These are phyloP conservation scores for Amanita pallidorosea DNA, from an alignment of 768 basidiomycete genomes.

Conservation along the genomic window DNA sequence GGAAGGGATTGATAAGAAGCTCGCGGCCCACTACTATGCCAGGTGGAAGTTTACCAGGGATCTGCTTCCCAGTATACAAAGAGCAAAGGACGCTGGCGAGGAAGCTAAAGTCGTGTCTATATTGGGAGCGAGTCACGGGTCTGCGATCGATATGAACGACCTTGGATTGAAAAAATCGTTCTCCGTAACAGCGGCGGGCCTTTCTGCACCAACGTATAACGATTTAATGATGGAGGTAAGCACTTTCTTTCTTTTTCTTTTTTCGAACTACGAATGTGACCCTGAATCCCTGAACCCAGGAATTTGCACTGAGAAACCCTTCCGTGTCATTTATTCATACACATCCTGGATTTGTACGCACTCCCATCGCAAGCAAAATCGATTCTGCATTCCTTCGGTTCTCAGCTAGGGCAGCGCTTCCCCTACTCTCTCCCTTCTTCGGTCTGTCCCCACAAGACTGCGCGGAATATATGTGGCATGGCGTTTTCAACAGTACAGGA, in stretches of 20 bases:
- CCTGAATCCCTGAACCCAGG: constrained; percentile 12
- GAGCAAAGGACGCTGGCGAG: constrained; percentile 33
- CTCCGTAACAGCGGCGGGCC: constrained; percentile 20
- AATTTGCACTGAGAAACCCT: constrained; percentile 20
- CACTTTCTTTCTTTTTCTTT: neutral
- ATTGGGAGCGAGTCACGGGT: constrained; percentile 22
- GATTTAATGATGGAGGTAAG: constrained; percentile 44
- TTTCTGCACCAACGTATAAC: constrained; percentile 32
- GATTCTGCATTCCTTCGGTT: constrained; percentile 15
- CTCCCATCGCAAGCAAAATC: constrained; percentile 16
- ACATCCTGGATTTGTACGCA: constrained; percentile 27
- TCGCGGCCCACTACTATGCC: constrained; percentile 33
- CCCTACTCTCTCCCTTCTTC: constrained; percentile 18
- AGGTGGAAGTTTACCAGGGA: constrained; percentile 40
- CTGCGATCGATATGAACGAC: constrained; percentile 32
- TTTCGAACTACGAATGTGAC: neutral
- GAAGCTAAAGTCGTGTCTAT: constrained; percentile 40
- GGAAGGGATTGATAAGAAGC: constrained; percentile 33
- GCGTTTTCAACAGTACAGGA: neutral
- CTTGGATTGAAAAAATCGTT: constrained; percentile 40
- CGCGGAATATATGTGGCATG: constrained; percentile 24
- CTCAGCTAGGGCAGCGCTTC: constrained; percentile 10
- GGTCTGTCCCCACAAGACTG: constrained; percentile 16
- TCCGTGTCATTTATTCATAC: constrained; percentile 25
- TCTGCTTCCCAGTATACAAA: constrained; percentile 30